phyloP scores from a whole-genome alignment of 768 basidiomycete species.

The Dendrothele bispora region DNA sequence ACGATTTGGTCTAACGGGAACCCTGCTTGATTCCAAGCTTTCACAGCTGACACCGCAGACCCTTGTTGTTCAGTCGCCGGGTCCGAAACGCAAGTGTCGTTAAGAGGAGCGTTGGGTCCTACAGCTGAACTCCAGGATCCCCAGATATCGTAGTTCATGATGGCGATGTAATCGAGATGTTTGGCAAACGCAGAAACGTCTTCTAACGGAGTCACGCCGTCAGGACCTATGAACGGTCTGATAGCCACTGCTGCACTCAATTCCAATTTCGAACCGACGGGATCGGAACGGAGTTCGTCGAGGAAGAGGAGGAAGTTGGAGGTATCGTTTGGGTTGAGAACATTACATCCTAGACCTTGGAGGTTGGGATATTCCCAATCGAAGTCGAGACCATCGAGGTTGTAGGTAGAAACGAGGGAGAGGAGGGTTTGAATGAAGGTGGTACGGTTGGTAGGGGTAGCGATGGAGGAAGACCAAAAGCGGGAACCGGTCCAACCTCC shows the following conservation, averaged over 20 bases:
- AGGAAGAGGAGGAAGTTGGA: conserved; percentile 71
- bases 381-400: conserved; percentile 59
- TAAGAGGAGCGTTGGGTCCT: conserved; percentile 89
- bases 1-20: conserved; percentile 69
- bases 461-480: conserved; percentile 64
- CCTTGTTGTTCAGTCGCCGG: conserved; percentile 59
- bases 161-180: conserved; percentile 52
- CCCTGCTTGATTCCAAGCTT: conserved; percentile 73
- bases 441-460: conserved; percentile 56
- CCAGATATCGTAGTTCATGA: conserved; percentile 76
- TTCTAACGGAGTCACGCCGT: conserved; percentile 57
- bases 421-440: conserved; percentile 61
- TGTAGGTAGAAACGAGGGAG: conserved; percentile 49
- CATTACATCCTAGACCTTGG: conserved; percentile 74
- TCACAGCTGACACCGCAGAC: conserved; percentile 74
- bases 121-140: conserved; percentile 62
- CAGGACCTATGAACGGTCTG: conserved; percentile 39
- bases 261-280: conserved; percentile 54
- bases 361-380: conserved; percentile 85
- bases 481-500: conserved; percentile 72
- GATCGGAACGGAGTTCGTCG: conserved; percentile 60
- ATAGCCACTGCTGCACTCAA: conserved; percentile 49
- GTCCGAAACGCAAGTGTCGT: conserved; percentile 72
- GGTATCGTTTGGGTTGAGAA: conserved; percentile 59
- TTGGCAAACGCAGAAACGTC: conserved; percentile 74